Evolutionary conservation across 2,329 filamentous ascomycete species (phyloP).

Genomic region (Mycosphaerelloides madeirae): DNA sequence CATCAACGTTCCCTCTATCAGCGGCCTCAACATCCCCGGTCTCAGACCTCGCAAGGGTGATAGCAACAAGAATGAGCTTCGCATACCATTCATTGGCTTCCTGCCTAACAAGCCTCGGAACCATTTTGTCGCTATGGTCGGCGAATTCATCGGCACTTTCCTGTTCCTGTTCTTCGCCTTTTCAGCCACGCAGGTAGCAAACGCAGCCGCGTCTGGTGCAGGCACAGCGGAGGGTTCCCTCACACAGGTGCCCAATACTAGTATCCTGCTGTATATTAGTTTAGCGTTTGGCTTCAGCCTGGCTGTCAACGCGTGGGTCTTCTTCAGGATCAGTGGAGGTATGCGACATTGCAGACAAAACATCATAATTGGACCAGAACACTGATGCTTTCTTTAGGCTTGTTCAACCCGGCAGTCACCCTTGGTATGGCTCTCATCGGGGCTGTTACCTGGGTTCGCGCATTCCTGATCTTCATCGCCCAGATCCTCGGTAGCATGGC

Average conservation of each 20-base stretch:
- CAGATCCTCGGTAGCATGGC: slow-evolving; percentile 45
- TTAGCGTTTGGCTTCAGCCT: slow-evolving; percentile 42
- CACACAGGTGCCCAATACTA: slow-evolving; percentile 32
- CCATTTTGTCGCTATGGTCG: slow-evolving; percentile 44
- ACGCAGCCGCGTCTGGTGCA: slow-evolving; percentile 28
- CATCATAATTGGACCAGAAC: background rate
- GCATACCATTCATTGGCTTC: slow-evolving; percentile 38
- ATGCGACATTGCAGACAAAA: background rate
- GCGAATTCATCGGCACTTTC: slow-evolving; percentile 42
- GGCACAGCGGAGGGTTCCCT: slow-evolving; percentile 10
- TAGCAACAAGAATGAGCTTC: slow-evolving; percentile 31
- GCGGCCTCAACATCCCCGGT: slow-evolving; percentile 27
- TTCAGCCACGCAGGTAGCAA: slow-evolving; percentile 38
- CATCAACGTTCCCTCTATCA: slow-evolving; percentile 32
- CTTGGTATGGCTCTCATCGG: slow-evolving; percentile 47
- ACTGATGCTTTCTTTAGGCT: slow-evolving; percentile 16
- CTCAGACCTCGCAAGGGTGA: slow-evolving; percentile 4
- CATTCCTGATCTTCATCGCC: slow-evolving; percentile 39
- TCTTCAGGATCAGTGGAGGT: slow-evolving; percentile 41
- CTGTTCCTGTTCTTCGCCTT: slow-evolving; percentile 43
- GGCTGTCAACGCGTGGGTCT: slow-evolving; percentile 43
- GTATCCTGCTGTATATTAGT: slow-evolving; percentile 36
- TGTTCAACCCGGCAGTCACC: slow-evolving; percentile 41
- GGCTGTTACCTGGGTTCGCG: slow-evolving; percentile 44
- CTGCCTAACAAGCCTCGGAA: slow-evolving; percentile 41